Evolutionary conservation across 176 grass and related monocot genomes (phyloP), one percentile per base, ranked within the genome.

Genomic region (Stipa capillata): DNA sequence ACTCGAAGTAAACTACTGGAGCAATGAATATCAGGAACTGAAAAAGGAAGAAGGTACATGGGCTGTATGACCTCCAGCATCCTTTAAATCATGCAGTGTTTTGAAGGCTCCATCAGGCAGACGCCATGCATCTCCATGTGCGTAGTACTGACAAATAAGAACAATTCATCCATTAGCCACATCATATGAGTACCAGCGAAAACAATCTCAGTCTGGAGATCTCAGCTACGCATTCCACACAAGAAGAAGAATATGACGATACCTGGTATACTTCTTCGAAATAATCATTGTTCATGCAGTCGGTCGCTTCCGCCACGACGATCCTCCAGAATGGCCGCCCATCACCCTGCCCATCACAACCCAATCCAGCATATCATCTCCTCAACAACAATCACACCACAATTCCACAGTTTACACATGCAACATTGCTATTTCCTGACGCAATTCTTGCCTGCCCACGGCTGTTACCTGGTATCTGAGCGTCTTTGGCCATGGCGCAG

Each of bases 231-330:
- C 28, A 68, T 24, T 37, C 31, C 20, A 5, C 50, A 28, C 9
- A 16, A 83, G 3, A 53, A 2, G 2, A 23, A 70, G 1, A 72
- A 89, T 28, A 71, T 1, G 27, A 37, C 0, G 7, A 35, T 76
- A 99, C 96, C 90, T 89, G 80, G 83, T 95, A 95, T 9, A 95
- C 92, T 93, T 94, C 88, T 84, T 99, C 90, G 3, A 99, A 99
- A 75, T 95, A 99, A 63, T 83, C 53, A 52, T 66, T 65, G 73
- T 89, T 61, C 9, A 58, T 65, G 87, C 87, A 99, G 68, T 77
- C 86, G 16, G 90, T 95, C 1, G 96, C 88, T 65, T 93, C 92
- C 0, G 90, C 91, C 7, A 99, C 86, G 5, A 99, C 82, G 67
- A 91, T 83, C 79, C 86, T 90, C 90, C 92, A 99, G 79, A 95